These are phyloP conservation scores for Cyberlindnera xylosilytica DNA, from an alignment of 805 yeast genomes.

Conservation along the genomic window DNA sequence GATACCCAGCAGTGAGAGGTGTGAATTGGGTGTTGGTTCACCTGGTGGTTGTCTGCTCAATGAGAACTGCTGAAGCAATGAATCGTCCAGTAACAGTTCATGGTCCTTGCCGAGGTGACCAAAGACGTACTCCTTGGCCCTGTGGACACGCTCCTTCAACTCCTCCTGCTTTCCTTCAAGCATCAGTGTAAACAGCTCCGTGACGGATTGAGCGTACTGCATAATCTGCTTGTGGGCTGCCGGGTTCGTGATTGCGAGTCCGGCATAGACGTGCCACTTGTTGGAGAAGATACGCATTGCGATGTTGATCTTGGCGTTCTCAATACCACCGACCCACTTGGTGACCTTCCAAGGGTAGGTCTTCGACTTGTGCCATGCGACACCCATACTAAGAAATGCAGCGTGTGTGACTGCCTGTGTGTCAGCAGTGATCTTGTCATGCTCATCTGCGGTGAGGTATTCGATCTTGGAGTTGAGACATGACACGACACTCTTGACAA, in stretches of 20 bases:
- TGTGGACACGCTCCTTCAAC: conserved; percentile 52
- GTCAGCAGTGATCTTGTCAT: conserved; percentile 94
- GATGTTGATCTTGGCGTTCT: conserved; percentile 92
- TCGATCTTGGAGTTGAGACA: conserved; percentile 80
- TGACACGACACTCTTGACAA: conserved; percentile 61
- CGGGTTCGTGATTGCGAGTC: conserved; percentile 93
- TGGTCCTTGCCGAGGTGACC: conserved; percentile 56
- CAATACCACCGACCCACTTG: conserved; percentile 90
- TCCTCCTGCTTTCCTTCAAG: conserved; percentile 62
- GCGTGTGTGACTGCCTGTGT: conserved; percentile 99
- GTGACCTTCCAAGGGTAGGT: conserved; percentile 91
- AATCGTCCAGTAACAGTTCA: conserved; percentile 68
- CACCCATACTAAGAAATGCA: conserved; percentile 94
- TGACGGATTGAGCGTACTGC: conserved; percentile 83
- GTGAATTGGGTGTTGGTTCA: conserved; percentile 77
- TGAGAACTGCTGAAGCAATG: conserved; percentile 77
- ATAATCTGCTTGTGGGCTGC: conserved; percentile 88
- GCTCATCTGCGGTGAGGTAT: conserved; percentile 77
- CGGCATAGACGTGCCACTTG: conserved; percentile 98
- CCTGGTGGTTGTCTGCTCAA: conserved; percentile 66
- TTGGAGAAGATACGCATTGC: conserved; percentile 87
- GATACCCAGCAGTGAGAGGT: conserved; percentile 81
- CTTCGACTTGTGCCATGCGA: conserved; percentile 82
- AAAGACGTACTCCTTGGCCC: conserved; percentile 76
- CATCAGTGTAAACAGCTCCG: conserved; percentile 82